Base-by-base conservation (phyloP, 257 asterid species). In the Plantago elongata region DNA sequence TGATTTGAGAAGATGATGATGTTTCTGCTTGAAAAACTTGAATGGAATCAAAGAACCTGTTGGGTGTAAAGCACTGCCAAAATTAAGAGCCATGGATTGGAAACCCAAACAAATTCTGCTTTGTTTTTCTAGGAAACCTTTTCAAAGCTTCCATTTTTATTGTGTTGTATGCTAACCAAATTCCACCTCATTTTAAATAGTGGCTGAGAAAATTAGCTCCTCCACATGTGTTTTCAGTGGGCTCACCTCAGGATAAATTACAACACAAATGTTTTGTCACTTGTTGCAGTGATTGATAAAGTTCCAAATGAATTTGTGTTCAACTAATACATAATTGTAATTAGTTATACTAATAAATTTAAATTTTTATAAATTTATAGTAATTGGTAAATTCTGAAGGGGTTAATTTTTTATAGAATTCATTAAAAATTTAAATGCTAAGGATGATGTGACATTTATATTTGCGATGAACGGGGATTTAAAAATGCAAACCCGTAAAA, bases 41-140 rank as follows among this genome's bases (percentile, higher is more conserved):
- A 75, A 43, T 11, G 84, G 66, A 54, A 55, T 44, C 5, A 68
- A 30, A 54, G 81, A 73, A 58, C 70, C 79, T 58, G 81, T 81
- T 58, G 81, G 75, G 54, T 64, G 79, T 34, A 82, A 67, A 57
- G 78, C 72, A 46, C 81, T 55, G 61, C 79, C 81, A 58, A 81
- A 68, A 74, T 77, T 79, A 50, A 83, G 77, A 45, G 95, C 92
- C 97, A 86, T 89, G 61, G 67, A 62, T 34, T 34, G 40, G 40
- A 34, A 34, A 34, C 3, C 3, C 4, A 34, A 7, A 34, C 40
- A 34, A 72, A 61, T 57, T 58, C 40, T 45, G 17, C 54, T 60
- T 67, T 59, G 62, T n/a, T 45, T 64, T 47, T 17, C 48, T 63
- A 54, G 18, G 52, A 57, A 48, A 22, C 60, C 65, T 49, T 67